Evolutionary conservation across 305 asterid genomes (phyloP).

Genomic region (Rubia tinctorum): DNA sequence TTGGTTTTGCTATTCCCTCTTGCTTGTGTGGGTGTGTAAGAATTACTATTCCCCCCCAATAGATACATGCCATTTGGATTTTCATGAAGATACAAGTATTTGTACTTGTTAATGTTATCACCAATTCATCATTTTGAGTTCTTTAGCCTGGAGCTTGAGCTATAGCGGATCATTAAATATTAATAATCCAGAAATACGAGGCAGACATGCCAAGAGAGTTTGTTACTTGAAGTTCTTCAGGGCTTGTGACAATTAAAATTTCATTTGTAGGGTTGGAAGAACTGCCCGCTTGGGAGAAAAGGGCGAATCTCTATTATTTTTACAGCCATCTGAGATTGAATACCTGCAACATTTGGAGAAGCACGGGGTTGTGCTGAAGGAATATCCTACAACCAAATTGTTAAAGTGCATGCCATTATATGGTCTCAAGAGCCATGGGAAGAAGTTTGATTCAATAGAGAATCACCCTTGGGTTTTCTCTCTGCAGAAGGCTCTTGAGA

Average conservation of each 20-base stretch:
- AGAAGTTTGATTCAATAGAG: slow-evolving; percentile 65
- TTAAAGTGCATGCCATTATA: slow-evolving; percentile 52
- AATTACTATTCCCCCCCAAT: not conserved
- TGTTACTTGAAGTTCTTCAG: not conserved
- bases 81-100: not conserved
- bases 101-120: not conserved
- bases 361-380: slow-evolving; percentile 65
- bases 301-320: slow-evolving; percentile 75
- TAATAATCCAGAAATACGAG: not conserved
- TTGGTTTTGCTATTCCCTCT: not conserved
- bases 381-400: slow-evolving; percentile 74
- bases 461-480: slow-evolving; percentile 81
- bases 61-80: not conserved
- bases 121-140: no score
- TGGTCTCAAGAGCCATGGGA: slow-evolving; percentile 39
- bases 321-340: slow-evolving; percentile 80
- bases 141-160: not conserved
- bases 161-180: not conserved
- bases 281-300: slow-evolving; percentile 93
- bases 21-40: not conserved
- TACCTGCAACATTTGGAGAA: slow-evolving; percentile 76
- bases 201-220: not conserved
- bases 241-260: slow-evolving; percentile 10
- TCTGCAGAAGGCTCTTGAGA: slow-evolving; percentile 78
- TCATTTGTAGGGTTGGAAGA: slow-evolving; percentile 82